Percentiles rank a stretch among this genome's conserved stretches.
Evolutionary conservation across 495 filamentous ascomycete genomes (phyloP).

Genomic region (Glarea lozoyensis): DNA sequence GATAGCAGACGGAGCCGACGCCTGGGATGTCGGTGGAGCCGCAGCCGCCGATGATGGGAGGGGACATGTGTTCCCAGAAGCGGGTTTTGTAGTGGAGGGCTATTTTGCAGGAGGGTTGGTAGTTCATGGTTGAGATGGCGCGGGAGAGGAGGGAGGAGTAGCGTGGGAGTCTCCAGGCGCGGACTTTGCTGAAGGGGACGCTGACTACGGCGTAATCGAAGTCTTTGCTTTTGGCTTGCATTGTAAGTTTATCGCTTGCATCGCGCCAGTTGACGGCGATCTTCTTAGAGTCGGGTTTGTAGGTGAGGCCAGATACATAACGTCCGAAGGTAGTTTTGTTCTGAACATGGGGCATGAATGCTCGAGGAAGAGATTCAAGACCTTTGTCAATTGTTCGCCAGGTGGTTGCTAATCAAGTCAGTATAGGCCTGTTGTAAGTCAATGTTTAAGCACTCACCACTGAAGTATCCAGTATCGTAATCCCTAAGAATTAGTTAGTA

Average conservation of each 20-base stretch:
- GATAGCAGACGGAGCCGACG: slow-evolving; percentile 53
- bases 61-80: slow-evolving; percentile 58
- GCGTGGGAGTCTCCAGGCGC: slow-evolving; percentile 40
- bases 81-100: slow-evolving; percentile 53
- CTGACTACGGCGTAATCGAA: slow-evolving; percentile 61
- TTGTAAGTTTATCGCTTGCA: not conserved
- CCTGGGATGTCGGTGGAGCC: slow-evolving; percentile 48
- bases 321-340: too few relatives aligned
- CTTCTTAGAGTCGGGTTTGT: slow-evolving; percentile 29
- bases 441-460: too few relatives aligned
- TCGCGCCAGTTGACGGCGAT: slow-evolving; percentile 38
- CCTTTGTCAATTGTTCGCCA: too few relatives aligned
- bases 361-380: too few relatives aligned
- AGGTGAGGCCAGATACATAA: slow-evolving; percentile 38
- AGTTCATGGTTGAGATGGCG: slow-evolving; percentile 52
- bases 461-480: too few relatives aligned
- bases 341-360: too few relatives aligned
- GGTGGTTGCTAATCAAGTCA: too few relatives aligned
- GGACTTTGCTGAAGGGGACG: slow-evolving; percentile 50
- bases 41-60: slow-evolving; percentile 57
- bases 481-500: too few relatives aligned
- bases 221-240: slow-evolving; percentile 10
- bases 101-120: slow-evolving; percentile 53
- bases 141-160: slow-evolving; percentile 36
- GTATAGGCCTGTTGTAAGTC: too few relatives aligned